Evolutionary conservation across 2,329 filamentous ascomycete genomes (phyloP), one percentile per base, ranked within the genome.

Genomic region (Coniochaeta hoffmannii): DNA sequence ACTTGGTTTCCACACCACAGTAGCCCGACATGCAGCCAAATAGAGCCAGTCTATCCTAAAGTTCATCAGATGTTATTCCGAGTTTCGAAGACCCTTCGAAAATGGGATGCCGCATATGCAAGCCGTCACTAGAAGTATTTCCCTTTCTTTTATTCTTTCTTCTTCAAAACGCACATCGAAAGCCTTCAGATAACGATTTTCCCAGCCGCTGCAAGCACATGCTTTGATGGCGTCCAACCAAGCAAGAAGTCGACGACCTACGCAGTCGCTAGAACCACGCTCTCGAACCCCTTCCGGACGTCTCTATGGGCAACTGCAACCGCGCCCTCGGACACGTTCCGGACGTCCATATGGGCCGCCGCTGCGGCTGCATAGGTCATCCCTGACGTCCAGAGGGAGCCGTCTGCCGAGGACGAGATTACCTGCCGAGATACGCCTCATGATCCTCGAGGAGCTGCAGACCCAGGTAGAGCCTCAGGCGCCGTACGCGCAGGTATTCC

Each of bases 361-460:
- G 9, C 15, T 3, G 26, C 31, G 3, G 28, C 15, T 51, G 28
- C 26, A 51, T 12, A 19, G 49, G 17, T n/a, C 41, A 46, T 46
- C 41, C 24, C 41, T 26, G 41, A 28, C 41, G 19, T 46, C 41
- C 41, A 28, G 19, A 24, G 41, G 41, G 41, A 24, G 41, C 41
- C 41, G 41, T 28, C 9, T 26, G 19, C 49, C 4, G 49, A 34
- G 30, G 49, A 26, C 49, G 30, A 34, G 19, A 32, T 34, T 51
- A 31, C 49, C 49, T 22, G 28, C 49, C 49, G 49, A 51, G 49
- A 31, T 51, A 51, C 49, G 49, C 28, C 49, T 51, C 49, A 51
- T 51, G 28, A 51, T 51, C 49, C 49, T 31, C 28, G 28, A 51
- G 31, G n/a, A 51, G 28, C 30, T 51, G 31, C 49, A 32, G 49